These are phyloP conservation scores for Metarhizium humberi DNA, from an alignment of 2,329 filamentous ascomycete species.

Conservation along the genomic window DNA sequence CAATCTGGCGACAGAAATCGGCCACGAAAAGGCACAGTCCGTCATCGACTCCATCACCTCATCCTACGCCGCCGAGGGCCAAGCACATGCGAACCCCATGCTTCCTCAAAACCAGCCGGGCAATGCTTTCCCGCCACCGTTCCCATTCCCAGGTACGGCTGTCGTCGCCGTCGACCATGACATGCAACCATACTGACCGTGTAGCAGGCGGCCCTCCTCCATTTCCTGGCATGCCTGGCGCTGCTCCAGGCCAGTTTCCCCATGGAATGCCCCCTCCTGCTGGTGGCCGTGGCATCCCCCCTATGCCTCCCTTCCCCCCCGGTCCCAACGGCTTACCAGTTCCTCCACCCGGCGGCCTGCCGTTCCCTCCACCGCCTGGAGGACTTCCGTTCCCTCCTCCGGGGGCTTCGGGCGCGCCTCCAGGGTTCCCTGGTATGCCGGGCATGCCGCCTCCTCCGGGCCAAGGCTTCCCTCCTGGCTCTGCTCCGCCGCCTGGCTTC, in stretches of 20 bases:
- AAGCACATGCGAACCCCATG: constrained; percentile 78
- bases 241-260: constrained; percentile 1
- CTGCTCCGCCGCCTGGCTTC: constrained; percentile 15
- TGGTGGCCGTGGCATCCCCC: constrained; percentile 37
- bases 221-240: constrained; percentile 39
- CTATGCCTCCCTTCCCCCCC: constrained; percentile 36
- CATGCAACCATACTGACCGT: constrained; percentile 10
- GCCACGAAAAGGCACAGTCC: constrained; percentile 94
- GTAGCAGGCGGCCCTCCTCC: constrained; percentile 42
- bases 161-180: constrained; percentile 5
- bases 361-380: constrained; percentile 30
- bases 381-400: constrained; percentile 31
- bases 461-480: constrained; percentile 33
- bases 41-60: constrained; percentile 97
- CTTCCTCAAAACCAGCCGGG: constrained; percentile 60
- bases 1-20: constrained; percentile 60
- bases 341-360: constrained; percentile 25
- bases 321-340: constrained; percentile 27
- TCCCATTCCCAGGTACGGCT: constrained; percentile 49
- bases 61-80: constrained; percentile 90
- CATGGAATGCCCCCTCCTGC: constrained; percentile 30
- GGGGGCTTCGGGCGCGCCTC: constrained; percentile 18
- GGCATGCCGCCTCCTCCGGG: constrained; percentile 30
- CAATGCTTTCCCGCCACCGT: constrained; percentile 42
- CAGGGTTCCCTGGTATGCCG: constrained; percentile 23